Evolutionary conservation across 805 yeast species (phyloP).

Genomic region (Ogataea naganishii): DNA sequence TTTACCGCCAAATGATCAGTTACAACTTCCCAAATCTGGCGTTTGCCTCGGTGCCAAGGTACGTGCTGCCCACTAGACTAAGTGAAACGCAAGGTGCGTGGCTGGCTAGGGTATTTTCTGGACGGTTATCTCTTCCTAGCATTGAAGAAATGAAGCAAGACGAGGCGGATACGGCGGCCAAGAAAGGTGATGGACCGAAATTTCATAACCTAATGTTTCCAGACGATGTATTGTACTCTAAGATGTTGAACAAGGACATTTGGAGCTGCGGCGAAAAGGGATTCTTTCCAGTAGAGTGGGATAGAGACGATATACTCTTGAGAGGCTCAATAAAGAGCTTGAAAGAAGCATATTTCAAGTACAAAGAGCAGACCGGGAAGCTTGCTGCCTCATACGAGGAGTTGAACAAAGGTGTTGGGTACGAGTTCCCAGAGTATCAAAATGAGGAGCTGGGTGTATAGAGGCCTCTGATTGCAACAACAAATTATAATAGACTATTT

Average conservation of each 20-base stretch:
- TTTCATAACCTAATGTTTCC: constrained; percentile 49
- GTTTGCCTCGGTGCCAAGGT: constrained; percentile 52
- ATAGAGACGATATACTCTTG: constrained; percentile 31
- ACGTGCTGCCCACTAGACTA: constrained; percentile 53
- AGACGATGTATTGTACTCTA: constrained; percentile 45
- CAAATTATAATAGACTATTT: too few species aligned
- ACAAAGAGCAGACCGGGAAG: constrained; percentile 25
- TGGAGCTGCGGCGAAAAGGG: constrained; percentile 30
- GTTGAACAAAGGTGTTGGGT: constrained; percentile 27
- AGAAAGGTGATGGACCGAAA: constrained; percentile 32
- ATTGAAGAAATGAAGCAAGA: constrained; percentile 35
- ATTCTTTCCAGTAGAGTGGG: constrained; percentile 45
- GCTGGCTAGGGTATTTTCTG: constrained; percentile 53
- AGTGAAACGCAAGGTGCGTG: constrained; percentile 59
- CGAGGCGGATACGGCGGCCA: constrained; percentile 27
- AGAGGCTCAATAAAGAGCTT: constrained; percentile 34
- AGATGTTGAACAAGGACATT: constrained; percentile 27
- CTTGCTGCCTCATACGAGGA: constrained; percentile 30
- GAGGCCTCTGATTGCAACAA: too few species aligned
- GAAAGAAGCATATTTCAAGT: constrained; percentile 35
- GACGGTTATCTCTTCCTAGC: constrained; percentile 42
- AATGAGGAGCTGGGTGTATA: too few species aligned
- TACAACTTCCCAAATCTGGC: constrained; percentile 55
- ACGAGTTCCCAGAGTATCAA: constrained; percentile 24
- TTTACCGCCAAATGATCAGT: constrained; percentile 54